A percentile compares a stretch with the other conserved stretches of the same genome.
Evolutionary conservation across 2,329 filamentous ascomycete species (phyloP).

Genomic region (Fusarium graminum): DNA sequence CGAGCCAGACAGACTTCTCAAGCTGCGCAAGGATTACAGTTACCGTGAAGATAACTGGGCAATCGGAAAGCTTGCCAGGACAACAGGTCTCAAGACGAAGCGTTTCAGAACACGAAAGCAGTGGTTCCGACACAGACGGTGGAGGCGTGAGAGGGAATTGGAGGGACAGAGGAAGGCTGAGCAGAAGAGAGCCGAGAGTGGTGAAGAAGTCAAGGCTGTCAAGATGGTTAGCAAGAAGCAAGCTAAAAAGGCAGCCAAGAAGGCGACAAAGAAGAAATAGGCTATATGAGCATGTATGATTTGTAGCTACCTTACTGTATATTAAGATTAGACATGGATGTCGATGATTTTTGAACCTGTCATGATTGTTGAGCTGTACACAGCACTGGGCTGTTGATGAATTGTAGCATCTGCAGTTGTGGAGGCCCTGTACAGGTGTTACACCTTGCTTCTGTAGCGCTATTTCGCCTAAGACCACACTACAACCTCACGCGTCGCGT

Average conservation of each 20-base stretch:
- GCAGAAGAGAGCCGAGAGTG: constrained; percentile 52
- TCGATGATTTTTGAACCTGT: not conserved
- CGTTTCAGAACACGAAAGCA: constrained; percentile 65
- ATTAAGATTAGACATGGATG: constrained; percentile 13
- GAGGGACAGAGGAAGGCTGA: constrained; percentile 58
- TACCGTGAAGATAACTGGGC: constrained; percentile 72
- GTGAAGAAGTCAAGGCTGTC: constrained; percentile 48
- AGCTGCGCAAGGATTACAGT: constrained; percentile 66
- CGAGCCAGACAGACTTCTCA: constrained; percentile 63
- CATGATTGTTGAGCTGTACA: not conserved
- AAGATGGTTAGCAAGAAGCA: constrained; percentile 56
- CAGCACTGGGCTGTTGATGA: not conserved
- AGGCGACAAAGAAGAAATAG: constrained; percentile 55
- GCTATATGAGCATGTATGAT: constrained; percentile 43
- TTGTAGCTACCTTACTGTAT: constrained; percentile 39
- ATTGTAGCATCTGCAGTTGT: no score
- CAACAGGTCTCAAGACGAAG: constrained; percentile 64
- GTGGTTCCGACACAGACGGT: constrained; percentile 60
- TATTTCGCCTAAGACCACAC: constrained; percentile 21
- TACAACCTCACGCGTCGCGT: constrained; percentile 40
- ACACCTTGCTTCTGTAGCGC: constrained; percentile 10
- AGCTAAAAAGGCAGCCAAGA: constrained; percentile 54
- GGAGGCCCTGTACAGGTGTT: constrained; percentile 16
- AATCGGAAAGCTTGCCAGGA: constrained; percentile 67
- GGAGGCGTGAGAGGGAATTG: constrained; percentile 59